Evolutionary conservation across 805 yeast genomes (phyloP), one percentile per base, ranked within the genome.

Genomic region (Candida wancherniae): DNA sequence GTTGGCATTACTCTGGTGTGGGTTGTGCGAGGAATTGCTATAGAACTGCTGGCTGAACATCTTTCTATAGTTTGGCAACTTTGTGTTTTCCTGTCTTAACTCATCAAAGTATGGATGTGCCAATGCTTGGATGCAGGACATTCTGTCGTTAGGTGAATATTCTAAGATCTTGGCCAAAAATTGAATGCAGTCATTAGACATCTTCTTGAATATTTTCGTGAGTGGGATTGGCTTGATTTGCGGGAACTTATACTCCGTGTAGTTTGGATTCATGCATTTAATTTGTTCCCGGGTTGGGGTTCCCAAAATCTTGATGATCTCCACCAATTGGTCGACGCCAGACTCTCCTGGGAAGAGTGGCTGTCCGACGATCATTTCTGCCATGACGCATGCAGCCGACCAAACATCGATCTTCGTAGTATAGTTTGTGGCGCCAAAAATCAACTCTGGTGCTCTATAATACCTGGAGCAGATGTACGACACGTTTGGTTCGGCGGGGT

Each of bases 321-420:
- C 98, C 12, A 90, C 97, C 49, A 90, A 73, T 60, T 92, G 98
- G 57, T 92, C 98, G 37, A 92, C 90, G 22, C 98, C 97, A 38
- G 88, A 80, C 56, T 92, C 97, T 26, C 98, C 98, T 9, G 98
- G 98, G 63, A 92, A 92, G 44, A 92, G 67, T 9, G 98, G 98
- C 56, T 87, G 97, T 11, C 98, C 97, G 35, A 92, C 71, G 42
- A 88, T 76, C 50, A 92, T 67, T 62, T 92, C 98, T 4, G 97
- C 97, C 85, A 92, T 87, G 14, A 92, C 98, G 66, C 98, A 92
- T 13, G 95, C 96, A 9, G 94, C 86, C 9, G 95, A 84, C 98
- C 98, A 92, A 28, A 92, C 77, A 57, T 92, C 98, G 44, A 92
- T 92, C 58, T 90, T 88, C 18, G 97, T 87, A 6, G 97, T 86